Conservation (phyloP, 495 filamentous ascomycete genomes). For the Lophium mytilinum region DNA sequence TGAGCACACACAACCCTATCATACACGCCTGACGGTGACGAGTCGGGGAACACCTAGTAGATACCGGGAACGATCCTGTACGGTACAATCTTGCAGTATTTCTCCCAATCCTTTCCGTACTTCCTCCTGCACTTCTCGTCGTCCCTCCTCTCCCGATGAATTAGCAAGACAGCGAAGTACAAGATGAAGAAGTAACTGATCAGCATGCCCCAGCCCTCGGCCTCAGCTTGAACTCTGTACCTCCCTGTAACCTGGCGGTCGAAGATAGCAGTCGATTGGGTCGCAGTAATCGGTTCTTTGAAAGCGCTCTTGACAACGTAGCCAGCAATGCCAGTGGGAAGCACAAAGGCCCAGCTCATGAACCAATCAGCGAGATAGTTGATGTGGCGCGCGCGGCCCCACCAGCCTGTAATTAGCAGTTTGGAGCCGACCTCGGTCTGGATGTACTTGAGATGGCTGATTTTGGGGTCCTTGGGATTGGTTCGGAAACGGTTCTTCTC, state of each 20-base stretch:
- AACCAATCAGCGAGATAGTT: slow-evolving; percentile 98
- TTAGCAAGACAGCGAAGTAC: slow-evolving; percentile 82
- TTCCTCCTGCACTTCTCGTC: slow-evolving; percentile 88
- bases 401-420: slow-evolving; percentile 85
- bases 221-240: slow-evolving; percentile 57
- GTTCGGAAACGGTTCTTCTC: slow-evolving; percentile 93
- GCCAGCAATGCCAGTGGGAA: slow-evolving; percentile 83
- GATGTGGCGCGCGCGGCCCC: slow-evolving; percentile 86
- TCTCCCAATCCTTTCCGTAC: slow-evolving; percentile 90
- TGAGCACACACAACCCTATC: too few relatives aligned
- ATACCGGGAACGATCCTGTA: slow-evolving; percentile 86
- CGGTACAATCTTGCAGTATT: slow-evolving; percentile 74
- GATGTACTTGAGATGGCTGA: slow-evolving; percentile 78
- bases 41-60: slow-evolving; percentile 46
- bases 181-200: slow-evolving; percentile 93
- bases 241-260: slow-evolving; percentile 13
- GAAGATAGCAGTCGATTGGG: slow-evolving; percentile 41
- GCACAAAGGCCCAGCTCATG: slow-evolving; percentile 83
- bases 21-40: too few relatives aligned
- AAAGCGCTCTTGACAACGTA: slow-evolving; percentile 50
- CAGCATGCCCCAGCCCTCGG: slow-evolving; percentile 71
- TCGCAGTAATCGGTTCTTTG: slow-evolving; percentile 13
- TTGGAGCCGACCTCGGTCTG: slow-evolving; percentile 74
- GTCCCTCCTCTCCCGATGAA: slow-evolving; percentile 87
- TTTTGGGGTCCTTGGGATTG: slow-evolving; percentile 71